Conservation (phyloP, 2,329 filamentous ascomycete genomes). For the Metarhizium brunneum region DNA sequence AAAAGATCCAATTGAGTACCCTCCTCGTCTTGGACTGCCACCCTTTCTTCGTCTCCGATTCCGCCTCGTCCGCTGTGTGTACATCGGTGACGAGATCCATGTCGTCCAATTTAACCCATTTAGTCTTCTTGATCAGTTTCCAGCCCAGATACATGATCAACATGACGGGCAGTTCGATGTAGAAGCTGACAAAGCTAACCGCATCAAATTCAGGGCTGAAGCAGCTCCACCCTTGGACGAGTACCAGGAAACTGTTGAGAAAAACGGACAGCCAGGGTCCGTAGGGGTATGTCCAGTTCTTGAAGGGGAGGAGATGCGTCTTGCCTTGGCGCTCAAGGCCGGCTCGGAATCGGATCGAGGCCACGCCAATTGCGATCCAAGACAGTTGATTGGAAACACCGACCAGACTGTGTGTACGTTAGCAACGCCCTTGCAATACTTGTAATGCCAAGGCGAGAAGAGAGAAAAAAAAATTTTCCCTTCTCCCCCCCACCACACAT, state of each 20-base stretch:
- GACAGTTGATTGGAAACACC: slow-evolving; percentile 59
- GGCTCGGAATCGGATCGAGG: slow-evolving; percentile 55
- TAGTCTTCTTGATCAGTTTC: slow-evolving; percentile 62
- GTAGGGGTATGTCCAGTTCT: slow-evolving; percentile 57
- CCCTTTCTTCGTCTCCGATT: slow-evolving; percentile 16
- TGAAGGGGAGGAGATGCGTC: slow-evolving; percentile 51
- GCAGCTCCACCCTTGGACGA: slow-evolving; percentile 54
- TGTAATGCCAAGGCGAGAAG: neutral
- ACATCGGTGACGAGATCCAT: slow-evolving; percentile 57
- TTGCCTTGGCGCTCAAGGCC: slow-evolving; percentile 49
- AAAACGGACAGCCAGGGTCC: slow-evolving; percentile 48
- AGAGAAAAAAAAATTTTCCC: neutral
- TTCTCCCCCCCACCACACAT: neutral
- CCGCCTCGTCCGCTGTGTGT: slow-evolving; percentile 33
- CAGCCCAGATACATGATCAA: slow-evolving; percentile 56
- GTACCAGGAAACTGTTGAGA: slow-evolving; percentile 49
- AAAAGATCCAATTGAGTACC: slow-evolving; percentile 24
- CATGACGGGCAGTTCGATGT: slow-evolving; percentile 55
- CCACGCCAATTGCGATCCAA: slow-evolving; percentile 55
- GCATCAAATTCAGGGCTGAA: slow-evolving; percentile 50
- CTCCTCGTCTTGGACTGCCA: slow-evolving; percentile 38
- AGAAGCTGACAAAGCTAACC: slow-evolving; percentile 54
- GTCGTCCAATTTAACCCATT: slow-evolving; percentile 43
- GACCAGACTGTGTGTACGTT: slow-evolving; percentile 36
- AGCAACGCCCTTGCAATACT: slow-evolving; percentile 2